Evolutionary conservation across 257 asterid species (phyloP).

Genomic region (Striga asiatica): DNA sequence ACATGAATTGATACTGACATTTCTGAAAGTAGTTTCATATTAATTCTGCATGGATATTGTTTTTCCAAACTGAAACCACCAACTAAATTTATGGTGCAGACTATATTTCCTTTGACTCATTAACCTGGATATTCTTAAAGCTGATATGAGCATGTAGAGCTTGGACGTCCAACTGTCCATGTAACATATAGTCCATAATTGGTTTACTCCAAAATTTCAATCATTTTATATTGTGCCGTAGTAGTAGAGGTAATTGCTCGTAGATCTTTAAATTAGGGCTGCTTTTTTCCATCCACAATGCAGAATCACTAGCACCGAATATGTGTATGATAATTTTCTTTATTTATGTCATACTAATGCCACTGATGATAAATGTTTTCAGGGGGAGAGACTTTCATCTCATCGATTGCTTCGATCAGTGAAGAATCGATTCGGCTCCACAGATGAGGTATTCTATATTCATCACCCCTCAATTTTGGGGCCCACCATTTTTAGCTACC

Average conservation of each 20-base stretch:
- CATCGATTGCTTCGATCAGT: conserved; percentile 84
- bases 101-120: neutral
- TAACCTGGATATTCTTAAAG: neutral
- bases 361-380: conserved; percentile 21
- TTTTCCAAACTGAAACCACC: conserved; percentile 6
- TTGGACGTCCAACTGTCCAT: neutral
- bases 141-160: neutral
- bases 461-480: neutral
- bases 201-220: neutral
- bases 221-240: neutral
- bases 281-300: neutral
- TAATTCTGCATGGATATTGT: too few relatives aligned
- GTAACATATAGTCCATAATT: neutral
- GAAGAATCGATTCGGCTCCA: conserved; percentile 92
- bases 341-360: conserved; percentile 3
- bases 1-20: neutral
- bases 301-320: neutral
- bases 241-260: neutral
- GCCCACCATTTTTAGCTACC: neutral
- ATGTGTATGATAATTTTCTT: neutral
- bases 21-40: neutral
- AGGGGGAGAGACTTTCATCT: conserved; percentile 87
- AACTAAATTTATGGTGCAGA: conserved; percentile 11
- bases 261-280: neutral
- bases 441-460: conserved; percentile 70